Evolutionary conservation across 768 basidiomycete genomes (phyloP).

Genomic region (Mycena galopus): DNA sequence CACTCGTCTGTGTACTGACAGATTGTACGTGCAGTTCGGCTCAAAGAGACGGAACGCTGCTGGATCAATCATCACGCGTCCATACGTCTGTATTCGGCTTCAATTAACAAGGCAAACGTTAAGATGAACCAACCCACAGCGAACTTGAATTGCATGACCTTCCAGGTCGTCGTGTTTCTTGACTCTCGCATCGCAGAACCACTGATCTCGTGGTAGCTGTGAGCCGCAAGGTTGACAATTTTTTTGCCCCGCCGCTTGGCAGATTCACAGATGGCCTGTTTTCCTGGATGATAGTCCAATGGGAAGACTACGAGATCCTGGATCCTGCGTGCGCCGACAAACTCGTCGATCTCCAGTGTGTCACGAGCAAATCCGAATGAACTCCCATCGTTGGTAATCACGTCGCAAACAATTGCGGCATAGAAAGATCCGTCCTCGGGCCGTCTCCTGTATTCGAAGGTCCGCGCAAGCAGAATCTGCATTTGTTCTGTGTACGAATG

Average conservation of each 20-base stretch:
- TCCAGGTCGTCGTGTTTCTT: not conserved
- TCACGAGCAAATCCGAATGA: not conserved
- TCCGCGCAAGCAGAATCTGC: not conserved
- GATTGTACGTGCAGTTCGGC: not conserved
- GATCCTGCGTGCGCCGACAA: not conserved
- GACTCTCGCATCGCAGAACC: not conserved
- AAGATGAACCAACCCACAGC: not conserved
- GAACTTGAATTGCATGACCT: not conserved
- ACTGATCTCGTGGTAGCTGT: not conserved
- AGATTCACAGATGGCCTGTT: not conserved
- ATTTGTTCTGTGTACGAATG: not conserved
- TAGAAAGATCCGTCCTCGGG: not conserved
- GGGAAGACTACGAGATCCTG: not conserved
- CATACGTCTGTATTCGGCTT: not conserved
- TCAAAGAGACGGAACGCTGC: not conserved
- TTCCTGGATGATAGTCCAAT: not conserved
- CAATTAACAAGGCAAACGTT: too few relatives aligned
- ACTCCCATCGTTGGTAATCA: not conserved
- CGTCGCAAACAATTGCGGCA: not conserved
- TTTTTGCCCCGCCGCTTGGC: not conserved
- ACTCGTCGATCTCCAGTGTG: not conserved
- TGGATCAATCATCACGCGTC: not conserved
- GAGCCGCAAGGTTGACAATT: not conserved
- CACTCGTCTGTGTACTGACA: not conserved
- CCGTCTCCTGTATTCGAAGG: not conserved